phyloP scores from a whole-genome alignment of 2,329 filamentous ascomycete genomes.

The Lecanicillium sp. region DNA sequence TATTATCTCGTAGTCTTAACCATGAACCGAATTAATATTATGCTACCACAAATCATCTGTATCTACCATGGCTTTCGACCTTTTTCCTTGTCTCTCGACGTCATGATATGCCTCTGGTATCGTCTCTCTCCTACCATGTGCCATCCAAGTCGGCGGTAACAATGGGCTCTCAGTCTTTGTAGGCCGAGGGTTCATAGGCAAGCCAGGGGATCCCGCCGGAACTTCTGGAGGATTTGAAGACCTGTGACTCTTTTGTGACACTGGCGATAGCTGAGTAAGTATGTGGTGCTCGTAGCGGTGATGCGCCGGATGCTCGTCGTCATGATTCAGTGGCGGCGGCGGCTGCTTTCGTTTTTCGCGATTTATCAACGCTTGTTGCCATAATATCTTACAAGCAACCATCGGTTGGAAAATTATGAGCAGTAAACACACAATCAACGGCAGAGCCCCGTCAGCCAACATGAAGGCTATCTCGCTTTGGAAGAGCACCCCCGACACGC shows the following conservation, averaged over 20 bases:
- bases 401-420: background rate
- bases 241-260: background rate
- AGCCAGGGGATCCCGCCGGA: background rate
- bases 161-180: background rate
- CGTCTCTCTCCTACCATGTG: background rate
- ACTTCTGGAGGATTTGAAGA: background rate
- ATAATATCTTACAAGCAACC: too few relatives aligned
- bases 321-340: background rate
- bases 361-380: too few relatives aligned
- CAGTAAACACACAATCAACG: background rate
- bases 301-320: background rate
- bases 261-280: background rate
- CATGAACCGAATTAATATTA: background rate
- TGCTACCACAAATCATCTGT: too few relatives aligned
- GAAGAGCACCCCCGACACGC: background rate
- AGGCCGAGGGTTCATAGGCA: background rate
- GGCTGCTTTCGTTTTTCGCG: background rate
- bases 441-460: background rate
- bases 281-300: background rate
- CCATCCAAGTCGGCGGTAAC: background rate
- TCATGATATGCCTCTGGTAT: too few relatives aligned
- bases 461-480: slow-evolving; percentile 7
- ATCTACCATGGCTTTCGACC: too few relatives aligned
- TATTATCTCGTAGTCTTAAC: background rate
- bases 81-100: too few relatives aligned